Conservation (phyloP, 352 stramenopile species). For the Pythium aquatile region DNA sequence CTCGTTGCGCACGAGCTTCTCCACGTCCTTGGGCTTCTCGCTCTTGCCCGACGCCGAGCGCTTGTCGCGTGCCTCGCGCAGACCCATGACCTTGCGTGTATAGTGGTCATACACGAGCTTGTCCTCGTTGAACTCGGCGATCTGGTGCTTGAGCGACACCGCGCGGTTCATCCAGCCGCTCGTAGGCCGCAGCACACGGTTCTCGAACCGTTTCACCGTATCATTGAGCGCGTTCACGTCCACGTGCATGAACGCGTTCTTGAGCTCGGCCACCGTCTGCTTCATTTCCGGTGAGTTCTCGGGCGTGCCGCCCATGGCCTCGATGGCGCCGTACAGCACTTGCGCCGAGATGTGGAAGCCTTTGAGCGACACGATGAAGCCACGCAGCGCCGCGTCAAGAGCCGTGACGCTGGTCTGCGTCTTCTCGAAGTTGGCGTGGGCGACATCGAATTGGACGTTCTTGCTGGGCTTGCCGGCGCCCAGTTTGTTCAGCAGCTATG, state of each 20-base stretch:
- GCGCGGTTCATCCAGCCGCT: constrained; percentile 58
- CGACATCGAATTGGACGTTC: constrained; percentile 73
- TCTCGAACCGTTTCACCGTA: constrained; percentile 49
- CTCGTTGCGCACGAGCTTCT: constrained; percentile 81
- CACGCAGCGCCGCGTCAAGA: constrained; percentile 51
- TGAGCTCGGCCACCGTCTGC: constrained; percentile 54
- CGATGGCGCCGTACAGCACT: constrained; percentile 54
- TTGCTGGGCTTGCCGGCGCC: constrained; percentile 73
- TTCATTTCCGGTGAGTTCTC: constrained; percentile 59
- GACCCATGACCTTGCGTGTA: constrained; percentile 60
- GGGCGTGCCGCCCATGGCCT: constrained; percentile 38
- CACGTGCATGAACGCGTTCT: constrained; percentile 53
- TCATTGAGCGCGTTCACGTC: constrained; percentile 61
- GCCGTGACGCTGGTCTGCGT: constrained; percentile 41
- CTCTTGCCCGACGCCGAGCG: constrained; percentile 41
- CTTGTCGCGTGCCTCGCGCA: constrained; percentile 70
- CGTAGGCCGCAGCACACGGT: constrained; percentile 56
- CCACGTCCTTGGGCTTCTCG: constrained; percentile 73
- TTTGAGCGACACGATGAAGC: constrained; percentile 58
- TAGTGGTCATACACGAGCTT: constrained; percentile 82
- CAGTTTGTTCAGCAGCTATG: constrained; percentile 55
- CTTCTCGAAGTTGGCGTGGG: constrained; percentile 62
- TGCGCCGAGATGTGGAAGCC: constrained; percentile 57
- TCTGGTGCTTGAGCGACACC: constrained; percentile 41
- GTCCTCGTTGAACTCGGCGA: constrained; percentile 51